These are phyloP conservation scores for Xylariaceae sp. DNA, from an alignment of 2,329 filamentous ascomycete species.

Conservation along the genomic window DNA sequence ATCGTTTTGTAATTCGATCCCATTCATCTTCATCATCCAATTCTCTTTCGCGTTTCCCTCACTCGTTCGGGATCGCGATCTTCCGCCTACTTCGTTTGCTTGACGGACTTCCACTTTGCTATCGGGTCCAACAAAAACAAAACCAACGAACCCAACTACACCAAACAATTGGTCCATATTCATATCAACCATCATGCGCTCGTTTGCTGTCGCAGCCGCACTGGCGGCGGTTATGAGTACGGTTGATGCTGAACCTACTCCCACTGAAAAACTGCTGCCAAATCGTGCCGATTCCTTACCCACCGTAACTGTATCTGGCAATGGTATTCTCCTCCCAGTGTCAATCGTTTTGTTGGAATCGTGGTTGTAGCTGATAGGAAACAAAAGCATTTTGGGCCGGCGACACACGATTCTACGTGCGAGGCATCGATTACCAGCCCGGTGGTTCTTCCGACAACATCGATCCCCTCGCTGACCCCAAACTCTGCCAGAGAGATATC, in stretches of 20 bases:
- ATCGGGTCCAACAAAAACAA: constrained; percentile 1
- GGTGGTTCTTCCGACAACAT: constrained; percentile 56
- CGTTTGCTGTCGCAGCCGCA: constrained; percentile 49
- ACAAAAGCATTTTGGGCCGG: constrained; percentile 57
- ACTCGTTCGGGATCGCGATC: constrained; percentile 22
- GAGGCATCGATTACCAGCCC: constrained; percentile 66
- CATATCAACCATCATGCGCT: constrained; percentile 54
- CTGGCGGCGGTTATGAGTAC: constrained; percentile 50
- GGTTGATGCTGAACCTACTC: constrained; percentile 54
- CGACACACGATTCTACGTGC: constrained; percentile 59
- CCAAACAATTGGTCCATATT: constrained; percentile 5
- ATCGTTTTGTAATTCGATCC: constrained; percentile 14
- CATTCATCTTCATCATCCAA: constrained; percentile 2
- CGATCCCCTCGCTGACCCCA: constrained; percentile 77
- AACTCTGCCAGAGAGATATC: constrained; percentile 78
- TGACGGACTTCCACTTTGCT: constrained; percentile 10
- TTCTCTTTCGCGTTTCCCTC: constrained; percentile 16
- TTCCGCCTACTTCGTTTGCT: constrained; percentile 15
- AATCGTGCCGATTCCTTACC: constrained; percentile 54
- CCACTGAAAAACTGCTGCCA: constrained; percentile 50
- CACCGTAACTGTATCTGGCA: constrained; percentile 57
- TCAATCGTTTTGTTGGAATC: background rate
- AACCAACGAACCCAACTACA: constrained; percentile 15
- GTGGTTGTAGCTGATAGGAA: constrained; percentile 20
- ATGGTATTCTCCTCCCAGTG: constrained; percentile 47